phyloP scores from a whole-genome alignment of 768 basidiomycete genomes.

The Mycena albidolilacea region DNA sequence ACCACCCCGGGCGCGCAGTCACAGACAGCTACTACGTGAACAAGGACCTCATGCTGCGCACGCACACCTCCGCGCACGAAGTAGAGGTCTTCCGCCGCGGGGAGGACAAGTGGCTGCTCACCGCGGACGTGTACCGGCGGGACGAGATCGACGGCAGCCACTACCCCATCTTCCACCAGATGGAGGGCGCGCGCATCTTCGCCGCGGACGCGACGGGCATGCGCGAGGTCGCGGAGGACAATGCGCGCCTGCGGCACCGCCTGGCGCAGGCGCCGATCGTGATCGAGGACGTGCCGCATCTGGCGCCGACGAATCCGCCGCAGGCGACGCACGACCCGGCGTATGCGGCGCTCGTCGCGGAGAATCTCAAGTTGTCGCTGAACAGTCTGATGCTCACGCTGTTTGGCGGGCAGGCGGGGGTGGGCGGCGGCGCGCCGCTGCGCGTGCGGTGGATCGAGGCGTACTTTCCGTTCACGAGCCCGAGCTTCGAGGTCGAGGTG shows the following conservation, averaged over 20 bases:
- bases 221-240: constrained; percentile 80
- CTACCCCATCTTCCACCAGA: constrained; percentile 99
- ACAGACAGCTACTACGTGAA: constrained; percentile 99
- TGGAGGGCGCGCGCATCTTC: constrained; percentile 94
- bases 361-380: constrained; percentile 90
- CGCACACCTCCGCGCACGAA: constrained; percentile 99
- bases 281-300: constrained; percentile 88
- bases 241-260: constrained; percentile 69
- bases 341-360: constrained; percentile 80
- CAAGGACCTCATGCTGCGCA: constrained; percentile 90
- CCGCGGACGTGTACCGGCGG: constrained; percentile 96
- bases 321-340: constrained; percentile 84
- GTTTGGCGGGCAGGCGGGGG: constrained; percentile 72
- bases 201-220: constrained; percentile 68
- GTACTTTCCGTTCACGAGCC: constrained; percentile 97
- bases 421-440: constrained; percentile 72
- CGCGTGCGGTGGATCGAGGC: constrained; percentile 97
- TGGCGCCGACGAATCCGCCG: constrained; percentile 82
- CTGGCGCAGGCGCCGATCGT: constrained; percentile 83
- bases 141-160: constrained; percentile 98
- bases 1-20: constrained; percentile 92
- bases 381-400: constrained; percentile 88
- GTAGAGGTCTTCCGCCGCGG: constrained; percentile 89
- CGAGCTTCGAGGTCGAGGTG: constrained; percentile 98
- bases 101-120: constrained; percentile 88